Evolutionary conservation across 169 alveolate genomes (phyloP).

Genomic region (Babesia ovis): DNA sequence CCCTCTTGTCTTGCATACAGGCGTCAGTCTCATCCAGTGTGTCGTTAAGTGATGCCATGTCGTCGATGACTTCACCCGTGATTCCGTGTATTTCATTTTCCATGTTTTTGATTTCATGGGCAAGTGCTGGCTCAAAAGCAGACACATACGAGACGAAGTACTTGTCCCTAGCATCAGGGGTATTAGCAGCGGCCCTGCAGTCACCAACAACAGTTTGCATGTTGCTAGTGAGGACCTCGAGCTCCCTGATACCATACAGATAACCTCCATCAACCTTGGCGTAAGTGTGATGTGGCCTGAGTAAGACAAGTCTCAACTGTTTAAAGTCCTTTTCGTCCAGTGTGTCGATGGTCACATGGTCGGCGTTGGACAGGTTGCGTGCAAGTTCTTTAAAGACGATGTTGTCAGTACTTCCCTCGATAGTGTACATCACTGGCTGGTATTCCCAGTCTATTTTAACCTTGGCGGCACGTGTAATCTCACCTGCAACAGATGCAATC

Average conservation of each 20-base stretch:
- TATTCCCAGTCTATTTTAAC: conserved; percentile 87
- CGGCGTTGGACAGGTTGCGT: conserved; percentile 77
- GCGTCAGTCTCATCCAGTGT: conserved; percentile 38
- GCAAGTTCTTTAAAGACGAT: conserved; percentile 68
- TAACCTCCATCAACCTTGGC: conserved; percentile 81
- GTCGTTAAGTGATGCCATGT: conserved; percentile 78
- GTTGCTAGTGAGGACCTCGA: conserved; percentile 81
- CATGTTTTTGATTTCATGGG: conserved; percentile 75
- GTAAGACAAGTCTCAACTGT: conserved; percentile 78
- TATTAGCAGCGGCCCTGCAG: conserved; percentile 87
- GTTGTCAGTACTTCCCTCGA: conserved; percentile 83
- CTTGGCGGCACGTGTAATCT: conserved; percentile 70
- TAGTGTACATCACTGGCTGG: conserved; percentile 84
- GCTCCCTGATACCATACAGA: conserved; percentile 84
- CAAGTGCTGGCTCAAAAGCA: conserved; percentile 75
- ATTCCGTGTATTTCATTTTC: conserved; percentile 81
- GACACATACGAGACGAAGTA: conserved; percentile 85
- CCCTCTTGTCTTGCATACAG: conserved; percentile 67
- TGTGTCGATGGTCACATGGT: conserved; percentile 75
- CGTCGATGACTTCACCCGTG: conserved; percentile 73
- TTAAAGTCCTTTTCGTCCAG: conserved; percentile 76
- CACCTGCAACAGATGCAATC: conserved; percentile 4
- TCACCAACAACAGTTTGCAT: conserved; percentile 80
- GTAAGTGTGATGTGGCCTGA: conserved; percentile 84
- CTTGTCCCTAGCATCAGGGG: conserved; percentile 88